Base-by-base conservation (phyloP, 805 yeast genomes). In the Naumovozyma castellii region DNA sequence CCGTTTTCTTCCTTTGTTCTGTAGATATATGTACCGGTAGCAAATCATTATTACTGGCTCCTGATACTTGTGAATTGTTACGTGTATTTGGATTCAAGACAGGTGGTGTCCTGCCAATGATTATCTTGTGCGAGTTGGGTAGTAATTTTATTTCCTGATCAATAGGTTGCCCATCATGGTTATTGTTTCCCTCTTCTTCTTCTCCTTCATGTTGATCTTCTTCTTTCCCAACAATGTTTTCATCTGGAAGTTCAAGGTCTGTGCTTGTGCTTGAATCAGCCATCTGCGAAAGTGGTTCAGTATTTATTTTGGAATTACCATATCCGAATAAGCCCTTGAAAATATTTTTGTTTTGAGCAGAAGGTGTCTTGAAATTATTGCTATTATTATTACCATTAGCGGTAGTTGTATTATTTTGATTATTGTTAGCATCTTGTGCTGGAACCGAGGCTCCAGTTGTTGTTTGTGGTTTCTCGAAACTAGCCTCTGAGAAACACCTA, bases 1-100 rank as follows among this genome's bases (percentile, higher is more conserved):
- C 94, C n/a, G 79, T 75, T 37, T 85, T 70, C 53, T 88, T 88
- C 20, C 94, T 66, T 43, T 74, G 78, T 53, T 87, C 97, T 1
- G 76, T 69, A 2, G 76, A 36, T n/a, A 36, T 5, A n/a, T 36
- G 29, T 32, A 12, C 22, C 16, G 38, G 17, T 34, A 15, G 22
- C 28, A 10, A 30, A 14, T 17, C 17, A 13, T 16, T 9, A 29
- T 29, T 29, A 29, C 10, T 22, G 10, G 27, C 6, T 22, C 10
- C 27, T 6, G 27, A 22, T 22, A 22, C 10, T 10, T 6, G 6
- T 22, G 27, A 6, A 10, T 22, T 6, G 10, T 6, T 22, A 22
- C 27, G 9, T 6, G 6, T 22, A 6, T 22, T 6, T 22, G 6
- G 27, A 22, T 22, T 22, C 10, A 6, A 6, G 27, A 10, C 10